These are phyloP conservation scores for Xylaria castorea DNA, from an alignment of 495 filamentous ascomycete genomes.

Conservation along the genomic window DNA sequence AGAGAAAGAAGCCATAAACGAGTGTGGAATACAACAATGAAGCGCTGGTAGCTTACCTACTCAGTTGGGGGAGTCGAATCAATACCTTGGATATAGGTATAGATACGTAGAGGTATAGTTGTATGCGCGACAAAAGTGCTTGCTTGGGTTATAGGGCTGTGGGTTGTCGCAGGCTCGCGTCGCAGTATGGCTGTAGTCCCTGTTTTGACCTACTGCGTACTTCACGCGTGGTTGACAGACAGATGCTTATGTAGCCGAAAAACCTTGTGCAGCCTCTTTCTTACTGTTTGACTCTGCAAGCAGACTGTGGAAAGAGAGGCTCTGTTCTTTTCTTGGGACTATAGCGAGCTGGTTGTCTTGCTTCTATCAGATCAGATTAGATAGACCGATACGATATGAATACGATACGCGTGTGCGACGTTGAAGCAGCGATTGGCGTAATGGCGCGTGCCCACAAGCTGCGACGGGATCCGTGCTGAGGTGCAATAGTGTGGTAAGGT, in stretches of 20 bases:
- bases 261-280: conserved; percentile 24
- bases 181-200: conserved; percentile 24
- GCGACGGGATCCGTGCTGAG: conserved; percentile 13
- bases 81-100: conserved; percentile 8
- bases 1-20: not conserved
- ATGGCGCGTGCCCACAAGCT: conserved; percentile 22
- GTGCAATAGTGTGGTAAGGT: not conserved
- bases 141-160: conserved; percentile 25
- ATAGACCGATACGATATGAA: not conserved
- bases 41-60: conserved; percentile 4
- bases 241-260: conserved; percentile 16
- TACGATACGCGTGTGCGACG: conserved; percentile 5
- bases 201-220: conserved; percentile 7
- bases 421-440: conserved; percentile 18
- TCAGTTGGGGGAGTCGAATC: not conserved
- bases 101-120: not conserved
- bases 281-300: conserved; percentile 18
- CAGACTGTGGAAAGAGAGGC: not conserved
- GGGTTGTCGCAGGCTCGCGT: conserved; percentile 26
- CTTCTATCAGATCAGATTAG: conserved; percentile 18
- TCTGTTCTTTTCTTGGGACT: not conserved
- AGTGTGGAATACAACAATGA: conserved; percentile 13
- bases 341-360: conserved; percentile 3
- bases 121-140: conserved; percentile 17
- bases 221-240: conserved; percentile 25